Evolutionary conservation across 352 stramenopile genomes (phyloP), one percentile per base, ranked within the genome.

Genomic region (Globisporangium recalcitrans): DNA sequence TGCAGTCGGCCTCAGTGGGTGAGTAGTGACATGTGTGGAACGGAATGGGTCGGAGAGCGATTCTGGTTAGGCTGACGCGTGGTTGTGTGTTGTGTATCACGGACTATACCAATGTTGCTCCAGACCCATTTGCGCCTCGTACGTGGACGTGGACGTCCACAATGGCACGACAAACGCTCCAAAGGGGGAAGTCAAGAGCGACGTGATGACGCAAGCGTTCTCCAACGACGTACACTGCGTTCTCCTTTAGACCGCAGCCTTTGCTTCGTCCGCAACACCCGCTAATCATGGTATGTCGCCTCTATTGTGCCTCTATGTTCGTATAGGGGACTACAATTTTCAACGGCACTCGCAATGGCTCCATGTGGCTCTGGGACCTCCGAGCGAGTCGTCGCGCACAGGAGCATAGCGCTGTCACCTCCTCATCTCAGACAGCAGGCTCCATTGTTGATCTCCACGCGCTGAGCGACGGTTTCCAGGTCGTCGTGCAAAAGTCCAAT

Each of bases 311-410:
- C n/a, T 2, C 24, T 22, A 22, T 34, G 22, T 48, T 22, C 10
- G 24, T 6, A 40, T 40, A 82, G 73, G 70, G 72, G 7, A 61
- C 74, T 16, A 65, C 75, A n/a, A 60, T 87, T 34, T 2, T 82
- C 21, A 87, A 87, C 60, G 77, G 77, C 24, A 79, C 75, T 13
- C 77, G 75, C 21, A 75, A 62, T 26, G 77, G 77, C 2, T 69
- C 61, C 1, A 69, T 70, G 19, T 87, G 77, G 77, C 67, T 79
- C 7, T 87, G 77, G 77, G 77, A 87, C 42, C 52, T 80, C 21
- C 77, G 77, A 34, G 44, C 64, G 4, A 52, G 31, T 22, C 42
- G 64, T 8, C 68, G 68, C 1, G 57, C 57, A 0, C 56, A 69
- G 7, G 68, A 74, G 31, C 34, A 60, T 19, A 11, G 24, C n/a